Conservation (phyloP, 78 protist genomes). For the Paratrimastix pyriformis region DNA sequence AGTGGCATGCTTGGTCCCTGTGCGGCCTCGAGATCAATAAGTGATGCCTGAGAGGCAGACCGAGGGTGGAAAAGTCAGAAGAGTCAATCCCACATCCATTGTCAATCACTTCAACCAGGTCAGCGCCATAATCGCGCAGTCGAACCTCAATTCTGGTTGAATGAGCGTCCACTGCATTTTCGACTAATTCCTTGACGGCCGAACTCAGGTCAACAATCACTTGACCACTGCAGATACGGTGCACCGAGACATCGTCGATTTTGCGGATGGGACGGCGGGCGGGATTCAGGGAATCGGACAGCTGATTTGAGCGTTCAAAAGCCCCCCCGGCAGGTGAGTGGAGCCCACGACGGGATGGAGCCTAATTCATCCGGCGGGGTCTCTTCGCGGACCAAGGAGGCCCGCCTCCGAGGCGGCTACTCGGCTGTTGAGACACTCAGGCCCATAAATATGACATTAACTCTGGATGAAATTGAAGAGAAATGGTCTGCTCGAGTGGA, state of each 20-base stretch:
- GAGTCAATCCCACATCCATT: constrained; percentile 67
- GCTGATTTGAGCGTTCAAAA: no score
- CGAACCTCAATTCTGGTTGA: constrained; percentile 49
- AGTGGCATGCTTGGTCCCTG: constrained; percentile 62
- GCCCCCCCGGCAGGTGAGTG: no score
- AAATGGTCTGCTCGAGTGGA: no score
- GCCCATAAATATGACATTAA: no score
- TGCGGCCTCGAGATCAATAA: background rate
- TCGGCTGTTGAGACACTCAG: no score
- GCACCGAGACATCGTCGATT: background rate
- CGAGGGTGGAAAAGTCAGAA: constrained; percentile 22
- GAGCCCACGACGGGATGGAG: no score
- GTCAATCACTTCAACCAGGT: constrained; percentile 52
- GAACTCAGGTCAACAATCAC: constrained; percentile 64
- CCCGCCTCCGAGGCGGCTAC: no score
- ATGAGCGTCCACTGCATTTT: constrained; percentile 82
- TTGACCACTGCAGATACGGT: constrained; percentile 33
- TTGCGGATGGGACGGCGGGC: constrained; percentile 3
- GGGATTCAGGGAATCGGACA: no score
- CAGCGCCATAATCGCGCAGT: constrained; percentile 23
- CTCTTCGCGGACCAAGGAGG: no score
- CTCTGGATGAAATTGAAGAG: no score
- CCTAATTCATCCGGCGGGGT: no score
- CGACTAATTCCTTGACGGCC: constrained; percentile 82
- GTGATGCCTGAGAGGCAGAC: no score